Evolutionary conservation across 1,284 basidiomycete species (phyloP).

Genomic region (Ustilago bromivora): DNA sequence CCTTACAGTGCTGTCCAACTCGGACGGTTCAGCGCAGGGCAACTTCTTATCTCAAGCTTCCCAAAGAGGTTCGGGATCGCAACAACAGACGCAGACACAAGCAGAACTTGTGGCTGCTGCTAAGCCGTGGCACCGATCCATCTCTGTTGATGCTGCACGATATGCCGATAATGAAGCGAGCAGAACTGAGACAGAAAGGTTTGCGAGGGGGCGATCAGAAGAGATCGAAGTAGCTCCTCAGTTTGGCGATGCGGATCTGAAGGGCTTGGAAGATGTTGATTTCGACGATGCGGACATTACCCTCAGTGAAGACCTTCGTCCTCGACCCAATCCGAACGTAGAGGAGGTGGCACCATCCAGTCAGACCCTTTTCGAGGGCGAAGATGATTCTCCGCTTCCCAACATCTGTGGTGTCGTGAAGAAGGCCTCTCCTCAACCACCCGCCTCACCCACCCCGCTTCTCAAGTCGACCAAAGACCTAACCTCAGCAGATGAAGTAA

Average conservation of each 20-base stretch:
- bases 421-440: background rate
- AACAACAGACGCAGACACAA: conserved; percentile 17
- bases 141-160: conserved; percentile 37
- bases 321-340: background rate
- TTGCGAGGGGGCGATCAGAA: conserved; percentile 19
- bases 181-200: background rate
- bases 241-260: background rate
- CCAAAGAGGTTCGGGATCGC: conserved; percentile 11
- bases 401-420: conserved; percentile 10
- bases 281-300: conserved; percentile 42
- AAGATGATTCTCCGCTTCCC: conserved; percentile 13
- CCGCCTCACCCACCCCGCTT: background rate
- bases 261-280: background rate
- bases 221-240: conserved; percentile 13
- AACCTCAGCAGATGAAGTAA: conserved; percentile 40
- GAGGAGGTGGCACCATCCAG: conserved; percentile 34
- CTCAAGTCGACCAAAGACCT: conserved; percentile 13
- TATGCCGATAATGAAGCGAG: background rate
- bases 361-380: conserved; percentile 40
- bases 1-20: conserved; percentile 40
- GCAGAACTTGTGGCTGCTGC: conserved; percentile 38
- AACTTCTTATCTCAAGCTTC: conserved; percentile 45
- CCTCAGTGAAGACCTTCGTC: conserved; percentile 19
- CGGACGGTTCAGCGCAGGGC: conserved; percentile 41
- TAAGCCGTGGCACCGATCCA: conserved; percentile 48